These are phyloP conservation scores for Tulasnella sp. DNA, from an alignment of 768 basidiomycete genomes.

Conservation along the genomic window DNA sequence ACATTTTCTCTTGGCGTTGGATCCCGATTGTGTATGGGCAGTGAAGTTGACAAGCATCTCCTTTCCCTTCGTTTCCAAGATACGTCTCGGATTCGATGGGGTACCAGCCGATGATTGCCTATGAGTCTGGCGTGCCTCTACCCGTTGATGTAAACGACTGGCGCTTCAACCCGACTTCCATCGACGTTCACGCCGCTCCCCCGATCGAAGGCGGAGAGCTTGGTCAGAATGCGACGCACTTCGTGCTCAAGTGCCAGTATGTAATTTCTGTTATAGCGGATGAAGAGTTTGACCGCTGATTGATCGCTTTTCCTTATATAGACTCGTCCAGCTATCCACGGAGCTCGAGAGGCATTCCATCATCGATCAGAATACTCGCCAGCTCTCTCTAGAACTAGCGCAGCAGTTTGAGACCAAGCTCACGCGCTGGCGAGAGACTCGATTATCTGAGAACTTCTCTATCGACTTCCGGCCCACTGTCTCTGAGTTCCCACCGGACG, in stretches of 20 bases:
- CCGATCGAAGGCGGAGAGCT: constrained; percentile 21
- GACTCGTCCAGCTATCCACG: constrained; percentile 46
- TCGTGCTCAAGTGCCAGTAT: constrained; percentile 51
- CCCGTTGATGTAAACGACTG: constrained; percentile 48
- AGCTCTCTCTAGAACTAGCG: constrained; percentile 51
- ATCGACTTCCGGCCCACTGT: constrained; percentile 31
- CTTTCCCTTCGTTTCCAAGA: constrained; percentile 28
- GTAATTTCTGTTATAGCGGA: constrained; percentile 19
- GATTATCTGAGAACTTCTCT: constrained; percentile 39
- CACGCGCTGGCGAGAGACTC: constrained; percentile 36
- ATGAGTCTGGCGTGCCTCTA: constrained; percentile 42
- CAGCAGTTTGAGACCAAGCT: constrained; percentile 46
- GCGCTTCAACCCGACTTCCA: constrained; percentile 37
- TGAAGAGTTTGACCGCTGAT: too few species aligned
- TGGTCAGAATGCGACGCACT: constrained; percentile 33
- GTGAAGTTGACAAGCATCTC: too few species aligned
- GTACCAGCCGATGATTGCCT: constrained; percentile 47
- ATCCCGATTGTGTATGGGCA: not conserved
- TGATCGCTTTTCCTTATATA: not conserved
- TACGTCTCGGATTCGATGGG: constrained; percentile 60
- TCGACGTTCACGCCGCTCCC: constrained; percentile 30
- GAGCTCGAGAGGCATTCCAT: constrained; percentile 34
- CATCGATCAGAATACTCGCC: constrained; percentile 27
- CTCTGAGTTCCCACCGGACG: constrained; percentile 21
- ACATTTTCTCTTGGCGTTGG: too few species aligned